Conservation (phyloP, 768 basidiomycete genomes). For the Leccinum longicurvipes region DNA sequence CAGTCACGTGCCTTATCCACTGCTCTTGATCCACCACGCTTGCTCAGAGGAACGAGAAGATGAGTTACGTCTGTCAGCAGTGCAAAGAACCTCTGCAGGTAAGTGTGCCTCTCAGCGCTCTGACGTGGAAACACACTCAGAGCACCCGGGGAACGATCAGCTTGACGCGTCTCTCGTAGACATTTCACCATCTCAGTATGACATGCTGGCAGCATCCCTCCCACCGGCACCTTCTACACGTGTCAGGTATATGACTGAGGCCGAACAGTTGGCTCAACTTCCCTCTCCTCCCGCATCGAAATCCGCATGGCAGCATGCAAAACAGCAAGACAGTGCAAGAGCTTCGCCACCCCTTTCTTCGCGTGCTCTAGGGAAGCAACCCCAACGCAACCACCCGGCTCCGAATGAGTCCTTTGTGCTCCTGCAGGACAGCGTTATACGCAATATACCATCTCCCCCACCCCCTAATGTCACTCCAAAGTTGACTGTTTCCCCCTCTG, state of each 20-base stretch:
- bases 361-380: slow-evolving; percentile 59
- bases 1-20: background rate
- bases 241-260: slow-evolving; percentile 36
- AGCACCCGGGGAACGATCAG: slow-evolving; percentile 31
- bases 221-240: slow-evolving; percentile 51
- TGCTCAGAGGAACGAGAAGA: slow-evolving; percentile 5
- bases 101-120: slow-evolving; percentile 7
- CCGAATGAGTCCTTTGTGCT: slow-evolving; percentile 92
- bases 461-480: slow-evolving; percentile 43
- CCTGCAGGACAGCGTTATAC: slow-evolving; percentile 78
- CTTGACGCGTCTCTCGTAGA: slow-evolving; percentile 91
- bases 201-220: slow-evolving; percentile 72
- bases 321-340: slow-evolving; percentile 35
- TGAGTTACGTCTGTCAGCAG: slow-evolving; percentile 73
- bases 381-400: slow-evolving; percentile 47
- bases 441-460: slow-evolving; percentile 58
- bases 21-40: background rate
- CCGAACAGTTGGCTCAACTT: slow-evolving; percentile 45
- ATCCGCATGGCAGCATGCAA: slow-evolving; percentile 61
- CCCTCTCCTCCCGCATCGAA: slow-evolving; percentile 52
- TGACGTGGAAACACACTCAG: slow-evolving; percentile 9
- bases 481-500: slow-evolving; percentile 39
- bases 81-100: slow-evolving; percentile 91
- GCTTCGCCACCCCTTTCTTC: slow-evolving; percentile 43
- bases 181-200: slow-evolving; percentile 82